Base-by-base conservation (phyloP, 768 basidiomycete species). In the Pleurotus cornucopiae region DNA sequence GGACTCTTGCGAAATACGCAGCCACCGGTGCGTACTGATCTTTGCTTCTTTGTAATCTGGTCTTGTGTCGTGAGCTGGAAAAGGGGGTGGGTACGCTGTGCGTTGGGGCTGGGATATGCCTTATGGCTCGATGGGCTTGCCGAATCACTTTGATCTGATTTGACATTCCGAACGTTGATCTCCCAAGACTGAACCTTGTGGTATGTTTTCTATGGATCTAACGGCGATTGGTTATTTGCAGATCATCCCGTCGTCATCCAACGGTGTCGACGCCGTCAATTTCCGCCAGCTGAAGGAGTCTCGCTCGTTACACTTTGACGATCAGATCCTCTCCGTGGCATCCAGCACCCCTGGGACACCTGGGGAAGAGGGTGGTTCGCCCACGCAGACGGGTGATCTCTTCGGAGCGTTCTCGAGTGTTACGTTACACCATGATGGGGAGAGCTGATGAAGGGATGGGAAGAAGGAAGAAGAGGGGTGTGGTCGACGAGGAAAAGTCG, bases 271-370 rank as follows among this genome's bases (percentile, higher is more conserved):
- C 67, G 87, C 89, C 16, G 83, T 85, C 71, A 94, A 97, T 73
- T 96, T 94, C 76, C 91, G 95, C 46, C 80, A 88, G 56, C 72
- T 97, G 67, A 88, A 92, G 62, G 96, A 98, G 72, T 94, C 91
- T 41, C 83, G 86, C 57, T 94, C 91, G 59, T 79, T 98, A 64
- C 93, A 97, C 69, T 81, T 96, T 62, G 94, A 94, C 70, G 81
- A 84, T 49, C 81, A 84, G 67, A 70, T 74, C 58, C 66, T 71
- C 23, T 66, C 72, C 45, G 71, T 75, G 48, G 55, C 57, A 41
- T 56, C 57, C 30, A 58, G 57, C 14, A 77, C 75, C 2, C 73
- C 76, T 14, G 73, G 75, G 1, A 58, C 54, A 21, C 44, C 56
- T 61, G 71, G 57, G 59, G 68, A 69, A 56, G 69, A 73, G 44